Conservation (phyloP, 306 rosid species). For the Vachellia collinsii region DNA sequence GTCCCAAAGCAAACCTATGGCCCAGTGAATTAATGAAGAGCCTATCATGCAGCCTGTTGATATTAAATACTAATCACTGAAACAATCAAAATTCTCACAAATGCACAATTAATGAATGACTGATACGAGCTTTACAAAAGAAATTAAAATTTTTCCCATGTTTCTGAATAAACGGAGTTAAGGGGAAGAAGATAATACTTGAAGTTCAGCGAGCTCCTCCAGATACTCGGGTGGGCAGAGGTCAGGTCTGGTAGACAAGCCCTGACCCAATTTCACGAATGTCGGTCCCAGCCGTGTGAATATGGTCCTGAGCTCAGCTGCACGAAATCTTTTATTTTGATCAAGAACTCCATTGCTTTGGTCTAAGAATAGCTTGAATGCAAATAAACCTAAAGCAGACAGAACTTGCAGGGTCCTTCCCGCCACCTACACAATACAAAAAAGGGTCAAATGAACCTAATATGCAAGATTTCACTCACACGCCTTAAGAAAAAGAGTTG, state of each 20-base stretch:
- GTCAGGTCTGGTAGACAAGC: slow-evolving; percentile 90
- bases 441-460: slow-evolving; percentile 19
- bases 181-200: slow-evolving; percentile 45
- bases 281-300: slow-evolving; percentile 85
- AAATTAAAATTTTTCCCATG: neutral
- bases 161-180: neutral
- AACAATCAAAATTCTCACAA: slow-evolving; percentile 14
- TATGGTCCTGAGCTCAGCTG: slow-evolving; percentile 60
- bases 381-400: slow-evolving; percentile 64
- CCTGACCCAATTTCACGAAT: slow-evolving; percentile 89
- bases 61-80: neutral
- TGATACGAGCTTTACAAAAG: neutral
- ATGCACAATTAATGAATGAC: neutral
- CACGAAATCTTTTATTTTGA: slow-evolving; percentile 63
- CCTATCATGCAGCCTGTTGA: neutral
- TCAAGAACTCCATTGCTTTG: slow-evolving; percentile 64
- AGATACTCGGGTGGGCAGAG: slow-evolving; percentile 85
- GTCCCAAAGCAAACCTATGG: neutral
- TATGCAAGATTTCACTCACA: neutral
- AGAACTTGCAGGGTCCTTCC: slow-evolving; percentile 72
- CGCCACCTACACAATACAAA: slow-evolving; percentile 47
- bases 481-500: neutral
- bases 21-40: slow-evolving; percentile 10
- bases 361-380: slow-evolving; percentile 65
- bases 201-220: slow-evolving; percentile 91